Evolutionary conservation across 108 stramenopile genomes (phyloP), one percentile per base, ranked within the genome.

Genomic region (Tribonema minus): DNA sequence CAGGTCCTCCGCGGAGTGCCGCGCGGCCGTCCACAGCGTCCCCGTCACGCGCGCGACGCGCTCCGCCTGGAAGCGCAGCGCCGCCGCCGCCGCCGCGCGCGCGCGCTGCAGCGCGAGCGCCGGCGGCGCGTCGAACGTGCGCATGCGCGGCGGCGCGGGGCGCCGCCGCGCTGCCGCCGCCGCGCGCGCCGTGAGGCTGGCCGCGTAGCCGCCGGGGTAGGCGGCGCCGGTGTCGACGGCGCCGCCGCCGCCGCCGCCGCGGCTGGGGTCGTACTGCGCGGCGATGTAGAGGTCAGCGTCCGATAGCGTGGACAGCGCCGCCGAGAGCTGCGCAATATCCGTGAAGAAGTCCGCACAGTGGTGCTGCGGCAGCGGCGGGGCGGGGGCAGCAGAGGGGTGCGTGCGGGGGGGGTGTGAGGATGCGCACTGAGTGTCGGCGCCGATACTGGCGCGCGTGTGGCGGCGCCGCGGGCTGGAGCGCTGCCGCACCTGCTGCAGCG

Each of bases 291-390:
- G 6, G 61, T 72, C 72, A 1, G 72, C 72, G 37, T 72, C 72
- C 9, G 72, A 72, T n/a, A 64, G 33, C 33, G 25, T 62, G 35
- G 27, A 38, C 61, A 72, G 72, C 39, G 39, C 72, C 35, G 38
- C 33, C 31, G 62, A 64, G 27, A 72, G 30, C 0, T 72, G 54
- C 41, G 15, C 1, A 29, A 5, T 29, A 54, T 92, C 91, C 4
- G 91, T 91, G 74, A 90, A 94, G 82, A 92, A 93, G 70, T 92
- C 91, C 6, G 86, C 84, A 67, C 89, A 84, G 83, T 94, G 92
- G 75, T 82, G 89, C 60, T 90, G 85, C n/a, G n/a, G n/a, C n/a
- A n/a, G n/a, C n/a, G n/a, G n/a, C n/a, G n/a, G n/a, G n/a, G n/a
- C n/a, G n/a, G n/a, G n/a, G n/a, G n/a, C n/a, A n/a, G n/a, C n/a